A percentile compares a stretch with the other conserved stretches of the same genome.
phyloP scores from a whole-genome alignment of 2,329 filamentous ascomycete genomes.

The Pestalotiopsis sp. region DNA sequence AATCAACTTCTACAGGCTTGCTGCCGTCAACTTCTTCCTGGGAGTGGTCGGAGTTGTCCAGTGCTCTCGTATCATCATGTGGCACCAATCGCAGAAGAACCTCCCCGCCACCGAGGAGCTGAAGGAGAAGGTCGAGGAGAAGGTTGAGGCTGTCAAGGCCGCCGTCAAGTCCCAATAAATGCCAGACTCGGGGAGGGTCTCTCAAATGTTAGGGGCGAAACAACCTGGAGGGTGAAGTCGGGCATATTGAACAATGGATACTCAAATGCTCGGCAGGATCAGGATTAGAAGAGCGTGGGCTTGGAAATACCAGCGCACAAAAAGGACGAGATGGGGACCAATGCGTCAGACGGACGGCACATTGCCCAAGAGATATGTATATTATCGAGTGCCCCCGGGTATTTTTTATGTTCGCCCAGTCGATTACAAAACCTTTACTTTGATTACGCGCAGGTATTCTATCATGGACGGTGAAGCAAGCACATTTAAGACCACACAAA shows the following conservation, averaged over 20 bases:
- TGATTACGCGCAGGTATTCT: not conserved
- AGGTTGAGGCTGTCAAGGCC: constrained; percentile 16
- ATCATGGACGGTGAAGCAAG: not conserved
- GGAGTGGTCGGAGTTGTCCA: constrained; percentile 85
- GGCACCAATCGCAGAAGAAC: constrained; percentile 64
- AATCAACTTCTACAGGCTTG: constrained; percentile 51
- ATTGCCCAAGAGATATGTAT: not conserved
- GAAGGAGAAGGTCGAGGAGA: constrained; percentile 32
- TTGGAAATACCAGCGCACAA: not conserved
- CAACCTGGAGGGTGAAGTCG: not conserved
- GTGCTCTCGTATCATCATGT: constrained; percentile 73
- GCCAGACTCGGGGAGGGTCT: not conserved
- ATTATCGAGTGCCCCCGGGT: not conserved
- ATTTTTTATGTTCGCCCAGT: not conserved
- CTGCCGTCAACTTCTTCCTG: constrained; percentile 97
- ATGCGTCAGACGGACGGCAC: not conserved
- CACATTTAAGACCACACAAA: not conserved
- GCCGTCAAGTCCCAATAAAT: constrained; percentile 16
- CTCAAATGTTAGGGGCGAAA: not conserved
- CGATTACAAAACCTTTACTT: not conserved
- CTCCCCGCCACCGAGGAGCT: constrained; percentile 30
- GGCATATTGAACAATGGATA: not conserved
- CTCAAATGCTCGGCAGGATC: not conserved
- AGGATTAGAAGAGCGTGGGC: not conserved
- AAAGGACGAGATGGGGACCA: not conserved